phyloP scores from a whole-genome alignment of 768 basidiomycete genomes.

The Lactifluus piperatus region DNA sequence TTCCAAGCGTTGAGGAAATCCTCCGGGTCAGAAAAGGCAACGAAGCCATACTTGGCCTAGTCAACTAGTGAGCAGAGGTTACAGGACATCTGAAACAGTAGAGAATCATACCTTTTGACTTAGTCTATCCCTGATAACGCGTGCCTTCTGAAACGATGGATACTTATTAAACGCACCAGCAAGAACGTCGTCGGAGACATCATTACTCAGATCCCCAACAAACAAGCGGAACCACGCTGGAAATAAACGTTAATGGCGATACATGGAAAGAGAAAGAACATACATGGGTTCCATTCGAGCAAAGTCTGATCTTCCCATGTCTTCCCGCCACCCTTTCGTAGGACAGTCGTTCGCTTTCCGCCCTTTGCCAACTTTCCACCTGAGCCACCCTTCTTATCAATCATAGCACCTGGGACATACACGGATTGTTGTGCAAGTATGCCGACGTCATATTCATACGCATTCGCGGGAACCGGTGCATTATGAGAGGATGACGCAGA shows the following conservation, averaged over 20 bases:
- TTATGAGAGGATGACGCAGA: conserved; percentile 55
- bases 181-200: conserved; percentile 93
- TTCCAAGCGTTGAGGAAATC: conserved; percentile 99
- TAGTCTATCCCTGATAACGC: conserved; percentile 89
- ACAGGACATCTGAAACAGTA: background rate
- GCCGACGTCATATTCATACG: conserved; percentile 88
- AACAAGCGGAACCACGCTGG: conserved; percentile 96
- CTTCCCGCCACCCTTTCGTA: conserved; percentile 92
- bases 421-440: conserved; percentile 87
- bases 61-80: conserved; percentile 11
- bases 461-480: conserved; percentile 80
- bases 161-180: conserved; percentile 92
- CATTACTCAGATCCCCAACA: conserved; percentile 96
- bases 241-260: conserved; percentile 11
- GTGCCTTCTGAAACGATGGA: conserved; percentile 86
- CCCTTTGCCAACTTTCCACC: conserved; percentile 84
- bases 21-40: conserved; percentile 96
- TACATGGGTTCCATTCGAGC: conserved; percentile 95
- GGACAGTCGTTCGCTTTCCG: conserved; percentile 86
- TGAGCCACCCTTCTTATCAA: conserved; percentile 78
- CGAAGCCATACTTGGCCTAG: conserved; percentile 94
- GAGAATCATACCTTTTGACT: conserved; percentile 74
- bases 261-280: conserved; percentile 26
- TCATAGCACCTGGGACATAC: conserved; percentile 87
- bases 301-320: conserved; percentile 98